A percentile compares a stretch with the other conserved stretches of the same genome.
phyloP scores from a whole-genome alignment of 2,329 filamentous ascomycete genomes.

The Fusarium neocosmosporiellum region DNA sequence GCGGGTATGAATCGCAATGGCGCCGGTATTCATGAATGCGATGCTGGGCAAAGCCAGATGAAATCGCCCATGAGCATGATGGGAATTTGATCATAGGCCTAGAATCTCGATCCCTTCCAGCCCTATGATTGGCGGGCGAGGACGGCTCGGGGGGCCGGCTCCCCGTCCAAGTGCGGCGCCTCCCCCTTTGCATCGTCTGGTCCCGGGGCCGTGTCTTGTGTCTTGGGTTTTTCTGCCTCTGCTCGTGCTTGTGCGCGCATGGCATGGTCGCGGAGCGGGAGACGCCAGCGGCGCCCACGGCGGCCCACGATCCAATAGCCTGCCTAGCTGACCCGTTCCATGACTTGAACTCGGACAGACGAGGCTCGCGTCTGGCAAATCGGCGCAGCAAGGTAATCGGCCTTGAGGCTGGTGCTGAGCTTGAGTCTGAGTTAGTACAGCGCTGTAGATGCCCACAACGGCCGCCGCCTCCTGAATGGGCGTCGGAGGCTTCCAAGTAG shows the following conservation, averaged over 20 bases:
- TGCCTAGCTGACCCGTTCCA: not conserved
- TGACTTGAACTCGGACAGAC: not conserved
- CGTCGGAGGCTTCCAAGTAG: not conserved
- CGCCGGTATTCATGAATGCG: conserved; percentile 10
- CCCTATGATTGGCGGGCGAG: conserved; percentile 15
- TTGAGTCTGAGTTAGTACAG: conserved; percentile 11
- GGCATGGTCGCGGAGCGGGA: not conserved
- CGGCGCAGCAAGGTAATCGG: not conserved
- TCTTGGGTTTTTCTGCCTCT: conserved; percentile 9
- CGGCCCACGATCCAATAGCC: conserved; percentile 12
- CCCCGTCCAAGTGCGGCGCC: conserved; percentile 24
- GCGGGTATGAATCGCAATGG: conserved; percentile 5
- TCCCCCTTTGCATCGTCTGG: conserved; percentile 20
- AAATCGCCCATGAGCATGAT: conserved; percentile 35
- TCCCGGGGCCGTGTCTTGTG: conserved; percentile 9
- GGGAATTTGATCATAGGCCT: conserved; percentile 35
- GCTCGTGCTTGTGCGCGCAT: not conserved
- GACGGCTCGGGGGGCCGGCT: conserved; percentile 14
- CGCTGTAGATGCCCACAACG: conserved; percentile 2
- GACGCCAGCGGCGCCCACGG: not conserved
- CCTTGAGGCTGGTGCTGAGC: not conserved
- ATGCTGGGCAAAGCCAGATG: conserved; percentile 10
- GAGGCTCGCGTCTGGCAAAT: not conserved
- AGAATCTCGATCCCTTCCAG: conserved; percentile 39
- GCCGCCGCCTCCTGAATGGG: not conserved